Evolutionary conservation across 2,329 filamentous ascomycete species (phyloP), one percentile per base, ranked within the genome.

Genomic region (Curvularia sp.): DNA sequence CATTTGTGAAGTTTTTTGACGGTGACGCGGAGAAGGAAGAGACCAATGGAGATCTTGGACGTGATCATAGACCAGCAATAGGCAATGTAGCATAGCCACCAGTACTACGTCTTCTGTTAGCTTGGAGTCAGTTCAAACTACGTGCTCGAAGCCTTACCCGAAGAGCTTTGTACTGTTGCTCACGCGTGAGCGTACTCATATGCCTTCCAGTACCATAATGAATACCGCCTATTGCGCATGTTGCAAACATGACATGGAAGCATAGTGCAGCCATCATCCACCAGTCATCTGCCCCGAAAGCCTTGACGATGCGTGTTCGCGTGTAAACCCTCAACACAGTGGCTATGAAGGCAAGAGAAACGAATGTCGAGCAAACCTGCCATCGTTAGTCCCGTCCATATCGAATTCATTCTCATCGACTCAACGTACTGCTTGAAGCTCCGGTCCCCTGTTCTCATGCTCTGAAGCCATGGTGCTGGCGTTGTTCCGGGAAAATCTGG

Each of bases 281-380:
- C 6, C 63, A 67, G 63, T 76, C 74, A 58, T 76, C 74, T 62
- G 71, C 68, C 12, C 74, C 74, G 53, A 76, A 76, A 6, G 74
- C 76, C 49, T 74, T 77, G 13, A 81, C 77, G 15, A 81, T 54
- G 15, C 66, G 68, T 4, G 75, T 52, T 6, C 80, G 78, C 30
- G 80, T 79, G 64, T 79, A 80, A 21, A 77, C 71, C 51, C 80
- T 74, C 15, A 81, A 63, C 8, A 67, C 51, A 7, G 75, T 76
- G 15, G 78, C 72, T 8, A 77, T 43, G n/a, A 76, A 67, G 0
- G 80, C 78, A n/a, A 80, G 59, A 3, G 71, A 70, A 46, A 80
- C 68, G 54, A 81, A 80, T 12, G 76, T 71, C 9, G 74, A 72
- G 57, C 66, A 69, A 21, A 72, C 64, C 71, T 73, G 34, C 19